Conservation (phyloP, 2,329 filamentous ascomycete species). For the Trichoderma semiorbis region DNA sequence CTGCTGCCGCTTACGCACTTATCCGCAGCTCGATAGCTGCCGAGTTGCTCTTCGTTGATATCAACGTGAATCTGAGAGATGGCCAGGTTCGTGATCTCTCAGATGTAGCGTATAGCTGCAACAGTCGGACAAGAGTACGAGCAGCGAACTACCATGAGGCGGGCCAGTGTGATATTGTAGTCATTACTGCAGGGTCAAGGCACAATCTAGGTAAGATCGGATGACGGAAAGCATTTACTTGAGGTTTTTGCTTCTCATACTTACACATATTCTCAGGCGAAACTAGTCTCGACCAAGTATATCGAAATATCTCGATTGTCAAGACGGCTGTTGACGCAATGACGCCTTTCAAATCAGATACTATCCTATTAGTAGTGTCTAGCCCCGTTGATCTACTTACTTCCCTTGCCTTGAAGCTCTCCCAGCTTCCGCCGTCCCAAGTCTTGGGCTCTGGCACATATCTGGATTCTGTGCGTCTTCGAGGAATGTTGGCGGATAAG, state of each 20-base stretch:
- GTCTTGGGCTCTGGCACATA: conserved; percentile 53
- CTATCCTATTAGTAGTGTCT: conserved; percentile 30
- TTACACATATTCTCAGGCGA: background rate
- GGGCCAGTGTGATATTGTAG: conserved; percentile 50
- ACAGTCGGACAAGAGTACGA: conserved; percentile 40
- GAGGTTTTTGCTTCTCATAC: background rate
- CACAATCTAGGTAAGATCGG: conserved; percentile 25
- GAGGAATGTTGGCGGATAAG: conserved; percentile 39
- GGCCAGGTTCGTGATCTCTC: conserved; percentile 51
- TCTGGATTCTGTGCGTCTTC: conserved; percentile 49
- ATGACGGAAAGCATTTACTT: background rate
- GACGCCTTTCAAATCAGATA: conserved; percentile 44
- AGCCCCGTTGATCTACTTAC: conserved; percentile 50
- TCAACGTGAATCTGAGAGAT: conserved; percentile 43
- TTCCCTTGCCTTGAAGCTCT: conserved; percentile 44
- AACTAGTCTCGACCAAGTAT: conserved; percentile 22
- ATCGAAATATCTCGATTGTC: conserved; percentile 47
- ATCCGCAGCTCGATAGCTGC: conserved; percentile 46
- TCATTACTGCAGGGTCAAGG: conserved; percentile 54
- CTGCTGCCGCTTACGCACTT: conserved; percentile 49
- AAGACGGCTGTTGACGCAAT: conserved; percentile 45
- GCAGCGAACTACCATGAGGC: conserved; percentile 46
- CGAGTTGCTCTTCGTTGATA: conserved; percentile 53
- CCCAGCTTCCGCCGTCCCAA: conserved; percentile 45
- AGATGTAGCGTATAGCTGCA: conserved; percentile 46